Conservation (phyloP, 768 basidiomycete genomes). For the Naganishia antarctica region DNA sequence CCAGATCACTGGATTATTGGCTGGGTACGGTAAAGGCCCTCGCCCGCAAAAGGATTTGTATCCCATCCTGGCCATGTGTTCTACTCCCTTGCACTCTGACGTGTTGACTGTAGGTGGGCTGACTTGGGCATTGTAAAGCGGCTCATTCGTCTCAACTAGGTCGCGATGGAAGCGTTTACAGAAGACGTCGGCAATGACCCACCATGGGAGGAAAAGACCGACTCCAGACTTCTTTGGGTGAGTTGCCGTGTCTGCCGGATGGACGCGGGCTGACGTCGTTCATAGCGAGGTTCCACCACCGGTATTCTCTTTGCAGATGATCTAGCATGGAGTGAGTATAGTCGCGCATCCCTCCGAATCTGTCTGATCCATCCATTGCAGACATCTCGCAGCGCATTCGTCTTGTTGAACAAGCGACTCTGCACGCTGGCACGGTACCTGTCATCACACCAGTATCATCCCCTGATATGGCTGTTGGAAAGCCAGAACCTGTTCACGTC, state of each 20-base stretch:
- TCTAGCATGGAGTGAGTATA: constrained; percentile 41
- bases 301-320: constrained; percentile 42
- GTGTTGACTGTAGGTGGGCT: constrained; percentile 34
- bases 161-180: constrained; percentile 44
- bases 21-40: constrained; percentile 42
- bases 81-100: constrained; percentile 43
- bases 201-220: constrained; percentile 43
- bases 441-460: constrained; percentile 30
- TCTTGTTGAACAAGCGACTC: constrained; percentile 34
- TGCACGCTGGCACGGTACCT: constrained; percentile 31
- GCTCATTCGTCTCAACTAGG: constrained; percentile 20
- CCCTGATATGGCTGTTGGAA: constrained; percentile 31
- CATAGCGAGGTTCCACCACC: constrained; percentile 41
- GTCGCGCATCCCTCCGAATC: not conserved
- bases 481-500: constrained; percentile 28
- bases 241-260: not conserved
- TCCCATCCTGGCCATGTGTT: constrained; percentile 46
- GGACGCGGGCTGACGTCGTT: not conserved
- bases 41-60: constrained; percentile 40
- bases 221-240: constrained; percentile 41
- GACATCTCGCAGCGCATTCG: constrained; percentile 45
- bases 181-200: constrained; percentile 40
- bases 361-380: not conserved
- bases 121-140: not conserved
- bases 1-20: constrained; percentile 40